phyloP scores from a whole-genome alignment of 1,284 basidiomycete genomes.

The Testicularia cyperi region DNA sequence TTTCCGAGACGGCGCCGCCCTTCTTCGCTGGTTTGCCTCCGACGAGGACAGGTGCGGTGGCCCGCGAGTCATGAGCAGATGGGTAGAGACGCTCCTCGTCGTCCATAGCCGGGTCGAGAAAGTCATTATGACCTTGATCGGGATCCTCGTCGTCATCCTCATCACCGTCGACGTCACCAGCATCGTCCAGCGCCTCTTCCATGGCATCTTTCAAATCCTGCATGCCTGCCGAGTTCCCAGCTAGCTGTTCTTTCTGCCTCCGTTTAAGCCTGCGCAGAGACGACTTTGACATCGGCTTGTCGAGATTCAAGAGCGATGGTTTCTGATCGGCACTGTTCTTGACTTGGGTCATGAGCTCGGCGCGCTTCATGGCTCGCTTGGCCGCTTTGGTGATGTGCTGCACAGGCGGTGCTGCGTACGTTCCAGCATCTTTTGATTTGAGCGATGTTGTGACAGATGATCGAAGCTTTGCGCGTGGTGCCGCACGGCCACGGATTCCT shows the following conservation, averaged over 20 bases:
- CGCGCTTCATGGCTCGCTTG: slow-evolving; percentile 42
- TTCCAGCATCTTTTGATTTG: slow-evolving; percentile 2
- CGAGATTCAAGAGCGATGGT: slow-evolving; percentile 15
- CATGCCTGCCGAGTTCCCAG: slow-evolving; percentile 45
- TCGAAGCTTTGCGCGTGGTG: slow-evolving; percentile 5
- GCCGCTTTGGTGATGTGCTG: slow-evolving; percentile 41
- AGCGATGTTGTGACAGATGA: slow-evolving; percentile 19
- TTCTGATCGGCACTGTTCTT: slow-evolving; percentile 2
- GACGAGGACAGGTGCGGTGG: slow-evolving; percentile 11
- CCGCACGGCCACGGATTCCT: slow-evolving; percentile 1
- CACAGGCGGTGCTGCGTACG: slow-evolving; percentile 7
- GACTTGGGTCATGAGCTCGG: slow-evolving; percentile 38
- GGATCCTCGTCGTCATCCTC: slow-evolving; percentile 9
- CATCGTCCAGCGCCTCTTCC: slow-evolving; percentile 19
- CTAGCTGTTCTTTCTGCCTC: slow-evolving; percentile 46
- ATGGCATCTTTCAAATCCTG: slow-evolving; percentile 41
- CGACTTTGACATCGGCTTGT: slow-evolving; percentile 39
- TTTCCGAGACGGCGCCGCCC: slow-evolving; percentile 39
- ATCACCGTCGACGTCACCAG: no score
- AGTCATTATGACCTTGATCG: slow-evolving; percentile 17
- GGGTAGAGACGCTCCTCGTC: no score
- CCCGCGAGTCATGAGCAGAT: not conserved
- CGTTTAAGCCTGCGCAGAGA: slow-evolving; percentile 46
- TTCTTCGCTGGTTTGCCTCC: slow-evolving; percentile 15
- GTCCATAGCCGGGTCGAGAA: no score